Base-by-base conservation (phyloP, 2,329 filamentous ascomycete species). In the Pleurostoma richardsiae region DNA sequence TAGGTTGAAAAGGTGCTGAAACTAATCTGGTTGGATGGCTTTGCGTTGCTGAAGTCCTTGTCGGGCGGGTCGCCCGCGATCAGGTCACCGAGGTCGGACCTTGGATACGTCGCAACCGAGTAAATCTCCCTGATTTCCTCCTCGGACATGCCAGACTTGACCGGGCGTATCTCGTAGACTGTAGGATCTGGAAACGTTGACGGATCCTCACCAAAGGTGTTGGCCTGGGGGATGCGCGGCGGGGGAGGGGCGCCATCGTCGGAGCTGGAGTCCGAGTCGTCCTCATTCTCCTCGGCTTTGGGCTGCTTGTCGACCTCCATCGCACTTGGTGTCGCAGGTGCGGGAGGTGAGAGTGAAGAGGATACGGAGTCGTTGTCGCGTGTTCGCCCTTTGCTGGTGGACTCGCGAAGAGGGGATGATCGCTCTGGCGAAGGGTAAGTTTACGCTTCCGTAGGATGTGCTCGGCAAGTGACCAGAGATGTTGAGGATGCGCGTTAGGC, bases 31-130 rank as follows among this genome's bases (percentile, higher is more conserved):
- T 92, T 95, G 26, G 85, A 85, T 4, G 92, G 90, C 63, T 97
- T 99, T 31, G 90, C 86, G 61, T 83, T 95, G 62, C 89, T 96
- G 60, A 96, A 97, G 69, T 99, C 94, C 63, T 89, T 90, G 65
- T 97, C 91, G 1, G 94, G 92, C 2, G 91, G 88, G 38, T 87
- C 84, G 42, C 94, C 94, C 8, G 92, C 87, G 53, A 95, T 95
- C 55, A 94, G 74, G 60, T 96, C 85, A 48, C 83, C 77, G 6
- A 99, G 76, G 59, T 96, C 88, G 53, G 80, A 85, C 44, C 77
- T 78, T 1, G 94, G 94, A 61, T 94, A 99, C 10, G 80, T 76
- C 4, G 87, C 83, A 11, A 99, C 94, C 6, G 89, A 90, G 64
- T 89, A 95, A 44, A 97, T 92, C 55, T 87, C 82, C 61, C 86